Percentiles rank a stretch among this genome's conserved stretches.
Evolutionary conservation across 805 yeast species (phyloP).

Genomic region (Cyberlindnera veronae): DNA sequence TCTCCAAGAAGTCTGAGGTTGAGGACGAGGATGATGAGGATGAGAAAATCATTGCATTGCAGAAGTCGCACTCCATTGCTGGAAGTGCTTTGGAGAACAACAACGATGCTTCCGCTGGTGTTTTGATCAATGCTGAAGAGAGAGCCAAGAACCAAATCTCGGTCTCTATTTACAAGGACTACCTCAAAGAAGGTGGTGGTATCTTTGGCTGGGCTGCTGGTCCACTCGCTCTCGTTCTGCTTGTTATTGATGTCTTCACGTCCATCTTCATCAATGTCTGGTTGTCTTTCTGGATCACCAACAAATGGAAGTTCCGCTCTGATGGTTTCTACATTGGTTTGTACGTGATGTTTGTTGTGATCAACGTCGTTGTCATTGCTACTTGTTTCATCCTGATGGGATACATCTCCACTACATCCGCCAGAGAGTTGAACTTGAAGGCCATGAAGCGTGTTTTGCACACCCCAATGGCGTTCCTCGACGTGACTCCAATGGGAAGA

Average conservation of each 20-base stretch:
- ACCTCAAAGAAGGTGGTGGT: conserved; percentile 56
- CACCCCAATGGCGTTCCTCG: conserved; percentile 81
- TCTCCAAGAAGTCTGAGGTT: conserved; percentile 30
- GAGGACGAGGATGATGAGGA: conserved; percentile 28
- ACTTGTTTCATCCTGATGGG: conserved; percentile 44
- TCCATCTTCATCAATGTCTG: conserved; percentile 65
- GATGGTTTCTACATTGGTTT: conserved; percentile 69
- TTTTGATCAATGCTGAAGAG: conserved; percentile 47
- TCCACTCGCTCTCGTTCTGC: conserved; percentile 27
- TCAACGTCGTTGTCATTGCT: conserved; percentile 43
- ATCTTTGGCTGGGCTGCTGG: conserved; percentile 31
- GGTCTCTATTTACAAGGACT: conserved; percentile 45
- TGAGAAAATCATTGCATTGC: conserved; percentile 15
- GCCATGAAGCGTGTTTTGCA: conserved; percentile 62
- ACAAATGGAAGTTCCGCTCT: conserved; percentile 44
- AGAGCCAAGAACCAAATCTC: conserved; percentile 55
- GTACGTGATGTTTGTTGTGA: conserved; percentile 57
- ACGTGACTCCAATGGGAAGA: conserved; percentile 85
- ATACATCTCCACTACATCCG: conserved; percentile 50
- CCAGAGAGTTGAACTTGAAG: conserved; percentile 53
- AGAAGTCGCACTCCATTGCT: conserved; percentile 13
- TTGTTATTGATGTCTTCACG: conserved; percentile 43
- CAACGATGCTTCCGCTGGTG: conserved; percentile 30
- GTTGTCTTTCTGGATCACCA: conserved; percentile 78
- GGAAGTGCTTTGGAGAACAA: neutral